Evolutionary conservation across 257 asterid species (phyloP).

Genomic region (Nicotiana tabacum): DNA sequence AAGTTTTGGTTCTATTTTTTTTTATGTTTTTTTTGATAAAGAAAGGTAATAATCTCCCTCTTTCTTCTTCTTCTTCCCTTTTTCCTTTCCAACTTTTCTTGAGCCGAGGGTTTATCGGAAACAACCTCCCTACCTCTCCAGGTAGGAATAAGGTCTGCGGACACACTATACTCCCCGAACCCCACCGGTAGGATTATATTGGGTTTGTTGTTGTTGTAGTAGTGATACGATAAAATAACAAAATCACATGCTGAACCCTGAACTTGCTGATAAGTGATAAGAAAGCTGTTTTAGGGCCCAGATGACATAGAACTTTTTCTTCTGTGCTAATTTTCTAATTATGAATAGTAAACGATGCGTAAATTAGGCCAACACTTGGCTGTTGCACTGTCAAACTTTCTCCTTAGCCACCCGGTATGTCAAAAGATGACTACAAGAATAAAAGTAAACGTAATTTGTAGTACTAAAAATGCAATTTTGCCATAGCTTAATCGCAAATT

Average conservation of each 20-base stretch:
- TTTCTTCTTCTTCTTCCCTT: too few species aligned
- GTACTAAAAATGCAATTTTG: neutral
- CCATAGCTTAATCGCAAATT: neutral
- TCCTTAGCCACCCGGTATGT: neutral
- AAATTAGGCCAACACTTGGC: neutral
- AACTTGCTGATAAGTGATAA: neutral
- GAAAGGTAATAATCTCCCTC: too few species aligned
- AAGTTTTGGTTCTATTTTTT: neutral
- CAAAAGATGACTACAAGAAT: neutral
- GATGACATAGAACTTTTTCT: neutral
- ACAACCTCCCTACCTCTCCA: too few species aligned
- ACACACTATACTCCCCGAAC: too few species aligned
- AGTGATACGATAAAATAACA: neutral
- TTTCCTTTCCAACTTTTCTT: too few species aligned
- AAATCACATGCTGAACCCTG: neutral
- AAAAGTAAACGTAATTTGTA: neutral
- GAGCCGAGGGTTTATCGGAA: too few species aligned
- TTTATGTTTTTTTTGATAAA: too few species aligned
- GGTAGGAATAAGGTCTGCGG: too few species aligned
- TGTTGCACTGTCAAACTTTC: slow-evolving; percentile 4
- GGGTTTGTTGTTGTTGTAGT: neutral
- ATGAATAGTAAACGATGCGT: neutral
- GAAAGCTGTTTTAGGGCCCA: neutral
- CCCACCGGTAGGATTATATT: too few species aligned
- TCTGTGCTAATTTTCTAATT: neutral